Evolutionary conservation across 495 filamentous ascomycete species (phyloP), one percentile per base, ranked within the genome.

Genomic region (Sphaerosporella brunnea): DNA sequence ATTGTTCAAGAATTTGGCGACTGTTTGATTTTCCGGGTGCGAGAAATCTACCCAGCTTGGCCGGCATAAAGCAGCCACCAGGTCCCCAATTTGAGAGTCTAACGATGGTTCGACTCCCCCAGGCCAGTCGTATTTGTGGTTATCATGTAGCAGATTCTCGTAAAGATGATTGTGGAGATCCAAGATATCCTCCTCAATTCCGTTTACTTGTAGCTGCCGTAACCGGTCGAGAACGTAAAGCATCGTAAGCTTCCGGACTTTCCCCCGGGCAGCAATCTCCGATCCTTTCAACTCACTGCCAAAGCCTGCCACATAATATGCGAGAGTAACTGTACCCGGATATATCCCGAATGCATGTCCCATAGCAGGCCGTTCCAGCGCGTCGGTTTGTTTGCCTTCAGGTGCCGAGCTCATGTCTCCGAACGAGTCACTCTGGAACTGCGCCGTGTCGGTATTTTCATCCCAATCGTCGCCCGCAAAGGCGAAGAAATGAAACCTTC

Each of bases 21-120:
- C 67, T 36, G 79, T 71, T 53, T 82, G 79, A 49, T 79, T 78
- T 52, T 68, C 67, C 23, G 68, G 68, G 19, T 62, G 60, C 36
- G 75, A 78, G 54, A 79, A 81, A 54, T 82, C 78, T 48, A 78
- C 74, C 79, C 79, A 84, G 41, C 68, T 68, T 0, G 68, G 59
- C 36, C 73, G 64, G 1, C 73, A 73, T 13, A 84, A 63, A 4
- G 77, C 74, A 47, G 73, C 69, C 34, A 80, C 72, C 15, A 84
- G 65, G 55, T 82, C 77, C 16, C 68, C 69, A 40, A 84, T 82
- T 55, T 82, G 78, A 54, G 65, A 69, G 48, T 79, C 75, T 53
- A 80, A 69, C 19, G 70, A 67, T 54, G 66, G 69, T 51, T 74
- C 69, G 25, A 21, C 49, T 19, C 24, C 43, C 43, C 66, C 62